phyloP scores from a whole-genome alignment of 2,329 filamentous ascomycete genomes.

The Ophiocordyceps polyrhachis-furcata region DNA sequence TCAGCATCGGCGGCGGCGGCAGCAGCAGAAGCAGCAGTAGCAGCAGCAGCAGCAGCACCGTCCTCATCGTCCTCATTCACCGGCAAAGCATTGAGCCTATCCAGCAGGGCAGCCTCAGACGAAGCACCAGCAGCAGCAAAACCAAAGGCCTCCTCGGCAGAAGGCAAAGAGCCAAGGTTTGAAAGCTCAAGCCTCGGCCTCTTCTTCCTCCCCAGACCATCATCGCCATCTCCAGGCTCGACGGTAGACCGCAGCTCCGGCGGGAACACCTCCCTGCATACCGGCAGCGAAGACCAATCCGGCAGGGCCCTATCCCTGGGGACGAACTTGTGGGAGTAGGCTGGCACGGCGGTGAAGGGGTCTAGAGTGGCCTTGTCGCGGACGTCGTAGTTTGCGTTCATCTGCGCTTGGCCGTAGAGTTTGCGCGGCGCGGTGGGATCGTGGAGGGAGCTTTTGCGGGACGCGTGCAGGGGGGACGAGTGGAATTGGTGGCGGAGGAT shows the following conservation, averaged over 20 bases:
- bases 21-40: conserved; percentile 6
- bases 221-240: conserved; percentile 21
- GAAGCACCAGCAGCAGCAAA: conserved; percentile 9
- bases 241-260: conserved; percentile 35
- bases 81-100: conserved; percentile 25
- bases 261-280: conserved; percentile 35
- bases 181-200: conserved; percentile 28
- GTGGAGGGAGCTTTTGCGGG: conserved; percentile 23
- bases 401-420: conserved; percentile 37
- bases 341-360: conserved; percentile 39
- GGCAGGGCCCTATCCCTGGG: conserved; percentile 32
- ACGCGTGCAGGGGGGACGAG: conserved; percentile 35
- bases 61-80: conserved; percentile 30
- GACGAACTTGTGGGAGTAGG: conserved; percentile 36
- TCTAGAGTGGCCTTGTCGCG: conserved; percentile 36
- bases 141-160: conserved; percentile 31
- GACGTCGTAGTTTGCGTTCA: conserved; percentile 35
- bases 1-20: conserved; percentile 18
- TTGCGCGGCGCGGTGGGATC: conserved; percentile 21
- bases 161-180: conserved; percentile 27
- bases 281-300: conserved; percentile 30
- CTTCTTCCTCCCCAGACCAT: conserved; percentile 19
- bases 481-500: conserved; percentile 38
- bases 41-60: conserved; percentile 8
- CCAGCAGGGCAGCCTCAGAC: conserved; percentile 20